Base-by-base conservation (phyloP, 495 filamentous ascomycete genomes). In the Aspergillus heteromorphus region DNA sequence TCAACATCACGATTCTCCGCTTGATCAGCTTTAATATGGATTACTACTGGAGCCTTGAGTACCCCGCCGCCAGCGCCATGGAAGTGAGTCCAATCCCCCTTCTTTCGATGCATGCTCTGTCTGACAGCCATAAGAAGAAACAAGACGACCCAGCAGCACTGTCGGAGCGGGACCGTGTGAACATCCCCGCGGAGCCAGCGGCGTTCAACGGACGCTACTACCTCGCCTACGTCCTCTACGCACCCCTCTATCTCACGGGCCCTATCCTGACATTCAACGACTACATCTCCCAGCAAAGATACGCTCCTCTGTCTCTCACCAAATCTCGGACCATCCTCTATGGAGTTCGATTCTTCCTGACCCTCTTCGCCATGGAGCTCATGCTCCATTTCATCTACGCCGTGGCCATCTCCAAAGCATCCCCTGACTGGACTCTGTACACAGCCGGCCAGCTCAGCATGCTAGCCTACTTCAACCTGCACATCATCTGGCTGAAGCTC, bases 251-350 rank as follows among this genome's bases (percentile, higher is more conserved):
- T 66, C 79, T 99, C 23, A 80, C 92, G 0, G 93, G 93, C 0
- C 93, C 93, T 6, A 95, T 99, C 61, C 60, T 97, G 51, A 97
- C 91, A 21, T 99, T 97, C 77, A 99, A 99, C 71, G 93, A 97
- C 73, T 97, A 95, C 74, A 87, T 96, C 49, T 89, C 91, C 14
- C 93, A 99, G 67, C 75, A 78, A 60, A 76, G 89, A 57, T 87
- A 92, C 67, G 80, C 81, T 9, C 69, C 89, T 1, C 77, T 84
- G 17, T 88, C 77, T 34, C 83, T 95, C 57, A 85, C 81, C 20
- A 61, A 65, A 2, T 62, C 75, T 1, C 87, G 90, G 51, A 96
- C 84, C 11, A 60, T 85, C 36, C 73, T 86, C 16, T 99, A 99
- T 67, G 92, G 78, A 29, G 69, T 93, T 51, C 90, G 93, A n/a